phyloP scores from a whole-genome alignment of 192 early-diverging fungal genomes.

The Mortierella hygrophila region DNA sequence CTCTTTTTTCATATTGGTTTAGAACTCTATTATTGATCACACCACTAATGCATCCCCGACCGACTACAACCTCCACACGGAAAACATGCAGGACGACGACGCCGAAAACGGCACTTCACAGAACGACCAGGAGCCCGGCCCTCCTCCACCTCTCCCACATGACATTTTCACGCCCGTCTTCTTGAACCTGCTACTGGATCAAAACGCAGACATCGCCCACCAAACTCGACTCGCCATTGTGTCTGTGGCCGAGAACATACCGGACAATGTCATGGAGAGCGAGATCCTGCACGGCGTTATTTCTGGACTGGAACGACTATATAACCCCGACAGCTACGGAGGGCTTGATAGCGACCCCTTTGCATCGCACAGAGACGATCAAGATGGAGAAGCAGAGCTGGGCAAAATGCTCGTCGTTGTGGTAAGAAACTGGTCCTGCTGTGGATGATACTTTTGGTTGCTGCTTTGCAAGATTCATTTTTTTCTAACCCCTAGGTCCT shows the following conservation, averaged over 20 bases:
- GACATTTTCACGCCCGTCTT: constrained; percentile 60
- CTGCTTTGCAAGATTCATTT: not conserved
- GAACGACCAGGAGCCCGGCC: not conserved
- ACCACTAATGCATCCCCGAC: constrained; percentile 11
- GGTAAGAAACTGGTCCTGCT: constrained; percentile 17
- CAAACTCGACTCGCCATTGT: constrained; percentile 61
- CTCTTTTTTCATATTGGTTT: not conserved
- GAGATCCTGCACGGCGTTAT: constrained; percentile 68
- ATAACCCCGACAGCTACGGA: constrained; percentile 22
- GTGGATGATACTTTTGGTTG: not conserved
- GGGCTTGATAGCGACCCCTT: constrained; percentile 13
- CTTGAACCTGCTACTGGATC: constrained; percentile 66
- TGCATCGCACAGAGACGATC: constrained; percentile 21
- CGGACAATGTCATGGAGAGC: constrained; percentile 57
- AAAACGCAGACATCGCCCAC: constrained; percentile 65
- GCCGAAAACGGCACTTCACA: constrained; percentile 1
- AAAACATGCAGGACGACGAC: constrained; percentile 12
- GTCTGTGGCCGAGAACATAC: constrained; percentile 56
- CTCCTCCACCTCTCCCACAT: constrained; percentile 48
- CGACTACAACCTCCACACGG: not conserved
- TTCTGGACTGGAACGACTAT: constrained; percentile 57
- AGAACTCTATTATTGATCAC: constrained; percentile 38
- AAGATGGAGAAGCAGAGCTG: constrained; percentile 56
- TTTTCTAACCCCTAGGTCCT: not conserved
- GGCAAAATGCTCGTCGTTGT: constrained; percentile 59